Evolutionary conservation across 2,329 filamentous ascomycete genomes (phyloP), one percentile per base, ranked within the genome.

Genomic region (Monosporascus cannonballus): DNA sequence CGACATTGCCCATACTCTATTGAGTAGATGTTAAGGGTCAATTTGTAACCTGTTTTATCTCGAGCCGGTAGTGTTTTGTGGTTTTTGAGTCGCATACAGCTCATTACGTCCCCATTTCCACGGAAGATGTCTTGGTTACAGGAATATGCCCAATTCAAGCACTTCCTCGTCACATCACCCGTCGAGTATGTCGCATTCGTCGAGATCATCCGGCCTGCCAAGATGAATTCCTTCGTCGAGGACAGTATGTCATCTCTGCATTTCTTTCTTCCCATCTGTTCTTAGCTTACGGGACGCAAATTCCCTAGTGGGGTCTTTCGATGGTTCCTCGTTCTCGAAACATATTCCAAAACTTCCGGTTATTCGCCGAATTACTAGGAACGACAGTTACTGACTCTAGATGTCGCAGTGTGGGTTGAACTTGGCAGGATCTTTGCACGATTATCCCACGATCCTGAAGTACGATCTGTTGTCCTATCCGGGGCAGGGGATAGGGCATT

Each of bases 211-310:
- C 83, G 92, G 1, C 84, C 92, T 1, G 71, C 83, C 59, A 96
- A 96, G 75, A 76, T 96, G 69, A 97, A 97, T 70, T 85, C 92
- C 58, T 96, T 96, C 70, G 80, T 84, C 59, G 84, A 90, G 68
- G 74, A 82, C 51, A 93, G 30, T 34, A 34, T 34, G 30, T 34
- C 11, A 11, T 14, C 11, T 30, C 27, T 11, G 27, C 9, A 11
- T 30, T 30, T 34, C 30, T 14, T 34, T 34, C 30, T 34, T 34
- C 30, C 30, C 30, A 34, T 34, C 11, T 34, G 5, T 34, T 34
- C 30, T 14, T 34, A 34, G 30, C 30, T 34, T 34, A 34, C 9
- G 30, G 11, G 30, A 34, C 30, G 14, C 30, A 14, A 34, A 34
- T 34, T 14, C 30, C 9, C 30, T 14, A 5, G 11, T 14, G 11